phyloP scores from a whole-genome alignment of 108 stramenopile genomes.

The Aurantiochytrium sp. region DNA sequence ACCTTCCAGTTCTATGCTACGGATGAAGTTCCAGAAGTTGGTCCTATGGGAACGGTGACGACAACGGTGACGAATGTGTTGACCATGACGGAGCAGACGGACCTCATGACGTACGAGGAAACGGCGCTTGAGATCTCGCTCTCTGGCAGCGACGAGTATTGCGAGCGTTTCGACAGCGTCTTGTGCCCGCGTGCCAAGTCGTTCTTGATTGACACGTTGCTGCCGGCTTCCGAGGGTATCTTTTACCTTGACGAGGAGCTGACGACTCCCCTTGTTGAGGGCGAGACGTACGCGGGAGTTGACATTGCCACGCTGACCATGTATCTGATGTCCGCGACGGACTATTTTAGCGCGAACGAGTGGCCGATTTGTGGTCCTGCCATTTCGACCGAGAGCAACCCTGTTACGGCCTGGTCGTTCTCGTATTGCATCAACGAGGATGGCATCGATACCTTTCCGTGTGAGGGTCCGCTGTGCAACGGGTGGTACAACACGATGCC shows the following conservation, averaged over 20 bases:
- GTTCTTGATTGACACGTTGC: background rate
- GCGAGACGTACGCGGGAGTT: background rate
- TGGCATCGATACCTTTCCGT: background rate
- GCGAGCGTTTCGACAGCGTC: background rate
- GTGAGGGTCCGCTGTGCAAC: background rate
- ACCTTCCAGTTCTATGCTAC: background rate
- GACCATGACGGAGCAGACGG: background rate
- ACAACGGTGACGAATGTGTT: background rate
- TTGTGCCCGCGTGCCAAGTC: background rate
- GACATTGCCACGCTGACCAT: background rate
- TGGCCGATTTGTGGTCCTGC: background rate
- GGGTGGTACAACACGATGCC: background rate
- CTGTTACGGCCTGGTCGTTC: background rate
- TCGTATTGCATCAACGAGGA: background rate
- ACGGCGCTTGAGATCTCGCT: background rate
- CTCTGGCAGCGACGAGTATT: background rate
- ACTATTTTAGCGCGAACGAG: background rate
- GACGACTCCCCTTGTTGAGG: background rate
- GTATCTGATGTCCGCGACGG: background rate
- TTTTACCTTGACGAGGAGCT: background rate
- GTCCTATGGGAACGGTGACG: background rate
- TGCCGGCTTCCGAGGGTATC: background rate
- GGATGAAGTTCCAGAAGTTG: background rate
- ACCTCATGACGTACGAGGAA: background rate
- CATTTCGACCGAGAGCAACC: background rate